phyloP scores from a whole-genome alignment of 169 alveolate species.

The Besnoitia besnoiti region DNA sequence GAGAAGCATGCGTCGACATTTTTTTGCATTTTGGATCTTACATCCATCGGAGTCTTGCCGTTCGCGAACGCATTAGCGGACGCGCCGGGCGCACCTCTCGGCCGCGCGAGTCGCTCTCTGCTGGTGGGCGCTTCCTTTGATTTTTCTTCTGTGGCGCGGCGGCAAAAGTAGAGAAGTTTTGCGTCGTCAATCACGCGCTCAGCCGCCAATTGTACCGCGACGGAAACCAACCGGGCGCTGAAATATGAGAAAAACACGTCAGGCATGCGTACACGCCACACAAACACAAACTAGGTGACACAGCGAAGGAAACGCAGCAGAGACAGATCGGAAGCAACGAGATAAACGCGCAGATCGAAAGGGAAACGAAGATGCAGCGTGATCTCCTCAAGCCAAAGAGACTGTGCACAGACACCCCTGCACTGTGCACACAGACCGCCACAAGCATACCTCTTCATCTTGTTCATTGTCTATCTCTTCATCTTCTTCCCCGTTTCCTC shows the following conservation, averaged over 20 bases:
- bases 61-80: neutral
- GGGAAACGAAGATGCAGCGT: too few relatives aligned
- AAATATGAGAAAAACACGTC: neutral
- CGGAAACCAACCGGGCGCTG: neutral
- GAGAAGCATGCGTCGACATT: too few relatives aligned
- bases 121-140: neutral
- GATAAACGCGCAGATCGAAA: too few relatives aligned
- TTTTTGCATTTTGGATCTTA: too few relatives aligned
- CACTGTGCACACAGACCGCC: too few relatives aligned
- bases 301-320: too few relatives aligned
- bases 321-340: neutral
- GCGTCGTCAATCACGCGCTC: slow-evolving; percentile 27
- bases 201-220: neutral
- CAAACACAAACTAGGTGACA: neutral
- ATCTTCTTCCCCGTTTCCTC: too few relatives aligned
- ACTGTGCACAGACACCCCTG: too few relatives aligned
- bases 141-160: neutral
- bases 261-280: neutral
- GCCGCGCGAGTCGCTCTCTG: neutral
- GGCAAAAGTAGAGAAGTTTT: neutral
- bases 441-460: too few relatives aligned
- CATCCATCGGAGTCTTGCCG: neutral
- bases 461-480: too few relatives aligned
- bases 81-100: neutral
- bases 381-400: too few relatives aligned